phyloP scores from a whole-genome alignment of 2,329 filamentous ascomycete species.

The Botryotinia calthae region DNA sequence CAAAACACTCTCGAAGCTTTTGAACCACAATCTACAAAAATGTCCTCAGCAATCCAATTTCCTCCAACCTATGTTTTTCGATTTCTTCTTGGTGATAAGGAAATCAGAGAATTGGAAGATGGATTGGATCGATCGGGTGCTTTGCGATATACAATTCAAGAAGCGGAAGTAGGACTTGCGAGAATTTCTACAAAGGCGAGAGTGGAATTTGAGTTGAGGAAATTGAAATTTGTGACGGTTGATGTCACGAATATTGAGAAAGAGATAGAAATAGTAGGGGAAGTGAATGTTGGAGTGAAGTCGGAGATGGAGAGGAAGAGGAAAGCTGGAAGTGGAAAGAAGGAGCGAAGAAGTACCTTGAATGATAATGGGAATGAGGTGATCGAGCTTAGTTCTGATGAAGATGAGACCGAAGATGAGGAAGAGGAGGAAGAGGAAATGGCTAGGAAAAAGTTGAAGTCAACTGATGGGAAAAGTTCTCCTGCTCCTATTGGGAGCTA shows the following conservation, averaged over 20 bases:
- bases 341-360: conserved; percentile 35
- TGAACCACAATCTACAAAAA: neutral
- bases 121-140: conserved; percentile 56
- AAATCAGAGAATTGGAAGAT: conserved; percentile 63
- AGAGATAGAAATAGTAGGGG: neutral
- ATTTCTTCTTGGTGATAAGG: conserved; percentile 33
- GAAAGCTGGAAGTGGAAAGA: neutral
- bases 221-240: conserved; percentile 5
- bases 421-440: conserved; percentile 20
- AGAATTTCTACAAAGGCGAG: conserved; percentile 68
- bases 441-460: conserved; percentile 17
- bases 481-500: neutral
- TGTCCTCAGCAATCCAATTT: conserved; percentile 23
- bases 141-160: conserved; percentile 60
- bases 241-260: neutral
- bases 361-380: conserved; percentile 28
- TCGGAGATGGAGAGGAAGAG: neutral
- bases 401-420: conserved; percentile 40
- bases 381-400: conserved; percentile 36
- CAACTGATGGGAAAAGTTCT: neutral
- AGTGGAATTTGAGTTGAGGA: conserved; percentile 43
- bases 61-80: conserved; percentile 63
- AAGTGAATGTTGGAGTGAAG: neutral
- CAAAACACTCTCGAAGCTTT: neutral
- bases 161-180: conserved; percentile 73